Evolutionary conservation across 2,329 filamentous ascomycete species (phyloP).

Genomic region (Phymatotrichopsis omnivora): DNA sequence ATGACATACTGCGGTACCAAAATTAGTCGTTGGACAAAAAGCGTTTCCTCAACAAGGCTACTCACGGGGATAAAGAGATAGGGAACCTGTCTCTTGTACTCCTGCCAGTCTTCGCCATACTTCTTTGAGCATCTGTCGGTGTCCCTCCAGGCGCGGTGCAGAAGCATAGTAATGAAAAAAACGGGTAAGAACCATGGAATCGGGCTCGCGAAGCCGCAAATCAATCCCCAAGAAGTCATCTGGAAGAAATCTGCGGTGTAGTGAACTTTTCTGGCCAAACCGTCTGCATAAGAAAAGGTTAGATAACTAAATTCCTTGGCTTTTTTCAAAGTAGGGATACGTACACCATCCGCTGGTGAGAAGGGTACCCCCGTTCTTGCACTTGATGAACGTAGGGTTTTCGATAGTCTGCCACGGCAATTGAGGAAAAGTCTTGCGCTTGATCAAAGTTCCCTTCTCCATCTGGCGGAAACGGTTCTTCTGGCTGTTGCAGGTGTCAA

Average conservation of each 20-base stretch:
- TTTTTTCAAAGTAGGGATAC: conserved; percentile 29
- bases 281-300: conserved; percentile 40
- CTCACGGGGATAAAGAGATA: conserved; percentile 66
- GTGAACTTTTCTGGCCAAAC: conserved; percentile 66
- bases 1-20: not conserved
- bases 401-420: conserved; percentile 77
- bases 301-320: conserved; percentile 25
- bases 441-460: conserved; percentile 59
- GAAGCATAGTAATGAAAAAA: conserved; percentile 72
- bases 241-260: conserved; percentile 75
- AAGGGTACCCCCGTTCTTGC: conserved; percentile 62
- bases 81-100: conserved; percentile 71
- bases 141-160: conserved; percentile 65
- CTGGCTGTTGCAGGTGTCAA: conserved; percentile 73
- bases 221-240: conserved; percentile 65
- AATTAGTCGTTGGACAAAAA: not conserved
- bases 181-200: conserved; percentile 85
- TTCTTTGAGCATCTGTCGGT: conserved; percentile 64
- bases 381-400: conserved; percentile 69
- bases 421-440: conserved; percentile 76
- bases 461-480: conserved; percentile 83
- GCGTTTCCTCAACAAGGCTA: not conserved
- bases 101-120: conserved; percentile 67
- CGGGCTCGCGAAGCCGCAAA: conserved; percentile 68
- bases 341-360: conserved; percentile 76